A percentile compares a stretch with the other conserved stretches of the same genome.
Evolutionary conservation across 2,329 filamentous ascomycete genomes (phyloP).

Genomic region (Pyrenochaeta sp.): DNA sequence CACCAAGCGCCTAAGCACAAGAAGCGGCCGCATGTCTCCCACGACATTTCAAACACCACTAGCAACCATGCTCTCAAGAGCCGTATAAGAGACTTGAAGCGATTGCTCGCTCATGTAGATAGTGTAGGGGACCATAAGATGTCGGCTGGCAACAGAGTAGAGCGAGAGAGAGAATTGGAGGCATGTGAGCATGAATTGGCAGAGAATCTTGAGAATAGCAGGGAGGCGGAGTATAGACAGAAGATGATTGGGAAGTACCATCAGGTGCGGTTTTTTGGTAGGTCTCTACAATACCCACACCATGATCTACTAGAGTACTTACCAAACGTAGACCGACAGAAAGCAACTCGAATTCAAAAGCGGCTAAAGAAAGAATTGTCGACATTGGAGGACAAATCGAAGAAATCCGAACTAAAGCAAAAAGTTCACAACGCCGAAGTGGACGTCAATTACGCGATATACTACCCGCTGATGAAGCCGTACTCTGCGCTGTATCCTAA

Average conservation of each 20-base stretch:
- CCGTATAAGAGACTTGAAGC: constrained; percentile 73
- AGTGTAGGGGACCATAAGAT: constrained; percentile 58
- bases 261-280: constrained; percentile 86
- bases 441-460: constrained; percentile 78
- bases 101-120: constrained; percentile 68
- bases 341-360: constrained; percentile 73
- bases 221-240: constrained; percentile 68
- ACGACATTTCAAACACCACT: constrained; percentile 34
- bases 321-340: constrained; percentile 69
- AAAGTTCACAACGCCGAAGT: constrained; percentile 75
- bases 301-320: constrained; percentile 14
- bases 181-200: constrained; percentile 71
- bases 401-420: constrained; percentile 61
- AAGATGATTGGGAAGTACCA: constrained; percentile 82
- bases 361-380: constrained; percentile 67
- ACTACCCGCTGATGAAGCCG: constrained; percentile 73
- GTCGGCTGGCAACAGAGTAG: constrained; percentile 72
- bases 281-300: constrained; percentile 25
- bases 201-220: constrained; percentile 52
- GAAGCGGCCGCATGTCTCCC: constrained; percentile 31
- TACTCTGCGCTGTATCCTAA: constrained; percentile 69
- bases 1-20: constrained; percentile 20
- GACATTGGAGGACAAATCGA: constrained; percentile 59
- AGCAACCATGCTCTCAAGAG: constrained; percentile 72
- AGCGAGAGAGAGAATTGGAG: constrained; percentile 76